These are phyloP conservation scores for Penicillium brasilianum DNA, from an alignment of 2,329 filamentous ascomycete species.

Conservation along the genomic window DNA sequence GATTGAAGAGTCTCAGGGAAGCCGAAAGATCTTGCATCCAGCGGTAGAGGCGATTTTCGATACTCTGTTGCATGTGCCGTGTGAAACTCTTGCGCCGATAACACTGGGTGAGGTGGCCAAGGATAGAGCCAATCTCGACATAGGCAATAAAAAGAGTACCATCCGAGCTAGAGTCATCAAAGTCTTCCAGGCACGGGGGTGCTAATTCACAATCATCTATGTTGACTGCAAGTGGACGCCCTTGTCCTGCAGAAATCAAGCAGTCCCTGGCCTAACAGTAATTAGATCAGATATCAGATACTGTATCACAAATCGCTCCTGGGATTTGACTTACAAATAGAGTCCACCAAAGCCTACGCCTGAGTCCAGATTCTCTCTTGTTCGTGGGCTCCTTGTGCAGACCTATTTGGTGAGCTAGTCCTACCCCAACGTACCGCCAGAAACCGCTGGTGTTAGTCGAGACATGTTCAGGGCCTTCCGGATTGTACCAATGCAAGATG, in stretches of 20 bases:
- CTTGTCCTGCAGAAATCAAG: slow-evolving; percentile 50
- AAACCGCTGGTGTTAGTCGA: slow-evolving; percentile 53
- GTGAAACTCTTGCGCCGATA: slow-evolving; percentile 34
- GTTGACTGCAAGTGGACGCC: slow-evolving; percentile 47
- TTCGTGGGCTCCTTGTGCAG: slow-evolving; percentile 49
- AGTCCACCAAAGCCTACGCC: slow-evolving; percentile 52
- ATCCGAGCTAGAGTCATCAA: slow-evolving; percentile 34
- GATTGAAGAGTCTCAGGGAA: slow-evolving; percentile 31
- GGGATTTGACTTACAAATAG: slow-evolving; percentile 41
- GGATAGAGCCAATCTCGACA: slow-evolving; percentile 47
- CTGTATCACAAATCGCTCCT: neutral
- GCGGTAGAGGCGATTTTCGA: slow-evolving; percentile 38
- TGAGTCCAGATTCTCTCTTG: slow-evolving; percentile 41
- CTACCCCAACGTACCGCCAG: slow-evolving; percentile 50
- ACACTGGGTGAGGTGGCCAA: slow-evolving; percentile 38
- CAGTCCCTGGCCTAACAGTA: slow-evolving; percentile 41
- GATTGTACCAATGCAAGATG: slow-evolving; percentile 44
- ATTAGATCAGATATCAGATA: neutral
- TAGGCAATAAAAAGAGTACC: slow-evolving; percentile 47
- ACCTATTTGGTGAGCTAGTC: slow-evolving; percentile 51
- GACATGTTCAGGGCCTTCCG: slow-evolving; percentile 42
- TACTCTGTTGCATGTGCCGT: slow-evolving; percentile 29
- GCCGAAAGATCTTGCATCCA: slow-evolving; percentile 46
- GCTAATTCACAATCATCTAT: slow-evolving; percentile 47
- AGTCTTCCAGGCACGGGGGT: slow-evolving; percentile 43